Evolutionary conservation across 176 grass and related monocot species (phyloP).

Genomic region (Eragrostis curvula): DNA sequence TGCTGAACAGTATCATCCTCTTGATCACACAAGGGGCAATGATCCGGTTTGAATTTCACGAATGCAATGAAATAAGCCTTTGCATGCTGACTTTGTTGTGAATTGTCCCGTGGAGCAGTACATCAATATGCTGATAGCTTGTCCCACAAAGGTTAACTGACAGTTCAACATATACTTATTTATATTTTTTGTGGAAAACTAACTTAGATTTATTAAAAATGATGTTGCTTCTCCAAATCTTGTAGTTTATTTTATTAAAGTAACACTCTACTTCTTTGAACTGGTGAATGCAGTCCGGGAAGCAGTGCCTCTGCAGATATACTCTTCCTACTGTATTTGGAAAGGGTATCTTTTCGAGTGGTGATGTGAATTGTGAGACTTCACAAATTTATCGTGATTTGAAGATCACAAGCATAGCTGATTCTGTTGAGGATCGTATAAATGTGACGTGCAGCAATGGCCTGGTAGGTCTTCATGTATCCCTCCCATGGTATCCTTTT

Average conservation of each 20-base stretch:
- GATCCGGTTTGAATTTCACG: too few relatives aligned
- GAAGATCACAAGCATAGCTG: constrained; percentile 79
- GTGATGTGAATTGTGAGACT: constrained; percentile 31
- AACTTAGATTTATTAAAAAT: constrained; percentile 7
- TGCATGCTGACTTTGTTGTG: too few relatives aligned
- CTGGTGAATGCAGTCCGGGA: constrained; percentile 78
- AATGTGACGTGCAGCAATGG: constrained; percentile 86
- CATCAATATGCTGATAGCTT: constrained; percentile 5
- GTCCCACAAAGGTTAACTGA: constrained; percentile 10
- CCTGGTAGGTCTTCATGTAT: constrained; percentile 53
- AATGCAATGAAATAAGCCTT: too few relatives aligned
- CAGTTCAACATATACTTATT: background rate
- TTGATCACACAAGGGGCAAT: too few relatives aligned
- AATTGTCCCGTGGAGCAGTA: too few relatives aligned
- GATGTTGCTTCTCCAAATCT: constrained; percentile 4
- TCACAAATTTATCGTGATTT: constrained; percentile 50
- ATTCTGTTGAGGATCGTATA: constrained; percentile 85
- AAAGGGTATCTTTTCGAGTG: constrained; percentile 42
- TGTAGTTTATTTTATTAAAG: background rate
- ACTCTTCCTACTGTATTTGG: constrained; percentile 66
- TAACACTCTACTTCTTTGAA: constrained; percentile 30
- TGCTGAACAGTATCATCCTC: too few relatives aligned
- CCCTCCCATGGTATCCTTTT: constrained; percentile 6
- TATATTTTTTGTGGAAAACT: background rate
- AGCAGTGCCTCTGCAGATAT: constrained; percentile 91